A percentile compares a stretch with the other conserved stretches of the same genome.
These are phyloP conservation scores for Rhododendron griersonianum DNA, from an alignment of 148 eudicot genomes.

Conservation along the genomic window DNA sequence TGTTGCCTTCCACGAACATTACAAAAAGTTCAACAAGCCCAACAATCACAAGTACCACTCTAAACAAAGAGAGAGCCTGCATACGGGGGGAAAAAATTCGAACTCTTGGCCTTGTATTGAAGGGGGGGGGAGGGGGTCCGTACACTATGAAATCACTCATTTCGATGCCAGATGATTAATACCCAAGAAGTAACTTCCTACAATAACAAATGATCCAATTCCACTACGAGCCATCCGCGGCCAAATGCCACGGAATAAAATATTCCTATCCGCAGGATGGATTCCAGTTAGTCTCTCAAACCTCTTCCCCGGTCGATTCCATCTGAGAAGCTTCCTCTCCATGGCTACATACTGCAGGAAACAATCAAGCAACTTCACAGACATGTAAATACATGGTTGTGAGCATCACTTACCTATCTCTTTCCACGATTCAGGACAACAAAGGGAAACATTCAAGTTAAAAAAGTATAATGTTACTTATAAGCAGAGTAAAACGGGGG, in stretches of 20 bases:
- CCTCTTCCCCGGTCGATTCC: constrained; percentile 70
- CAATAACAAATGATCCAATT: constrained; percentile 61
- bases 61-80: neutral
- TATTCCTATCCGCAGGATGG: constrained; percentile 81
- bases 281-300: constrained; percentile 85
- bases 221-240: constrained; percentile 87
- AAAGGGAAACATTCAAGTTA: neutral
- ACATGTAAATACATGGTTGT: neutral
- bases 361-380: neutral
- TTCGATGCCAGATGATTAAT: constrained; percentile 41
- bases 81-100: neutral
- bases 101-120: neutral
- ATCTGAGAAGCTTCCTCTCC: constrained; percentile 79
- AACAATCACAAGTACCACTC: neutral
- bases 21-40: neutral
- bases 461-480: neutral
- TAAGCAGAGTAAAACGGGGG: neutral
- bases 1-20: neutral
- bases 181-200: constrained; percentile 63
- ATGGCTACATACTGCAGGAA: constrained; percentile 50
- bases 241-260: constrained; percentile 63
- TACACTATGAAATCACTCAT: neutral
- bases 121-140: neutral
- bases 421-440: neutral
- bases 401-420: neutral